Evolutionary conservation across 2,329 filamentous ascomycete species (phyloP).

Genomic region (Claviceps sp.): DNA sequence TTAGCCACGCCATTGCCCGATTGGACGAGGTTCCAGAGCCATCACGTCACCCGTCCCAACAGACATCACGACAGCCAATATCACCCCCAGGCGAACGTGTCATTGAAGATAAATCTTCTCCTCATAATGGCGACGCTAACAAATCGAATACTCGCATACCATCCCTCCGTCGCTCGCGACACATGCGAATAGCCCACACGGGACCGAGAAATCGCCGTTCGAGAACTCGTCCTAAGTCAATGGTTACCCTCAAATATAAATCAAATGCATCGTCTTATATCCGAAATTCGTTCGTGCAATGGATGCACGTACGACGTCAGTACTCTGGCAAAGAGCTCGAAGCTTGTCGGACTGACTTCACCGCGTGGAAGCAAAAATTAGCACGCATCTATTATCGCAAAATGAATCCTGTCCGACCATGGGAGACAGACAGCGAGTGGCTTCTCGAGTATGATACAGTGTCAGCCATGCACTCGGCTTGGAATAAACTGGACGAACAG

Average conservation of each 20-base stretch:
- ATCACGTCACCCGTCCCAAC: neutral
- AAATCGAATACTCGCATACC: neutral
- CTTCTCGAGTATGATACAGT: constrained; percentile 17
- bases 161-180: neutral
- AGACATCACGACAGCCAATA: neutral
- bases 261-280: neutral
- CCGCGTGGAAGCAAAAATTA: constrained; percentile 18
- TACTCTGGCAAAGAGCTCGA: constrained; percentile 11
- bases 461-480: constrained; percentile 20
- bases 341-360: constrained; percentile 12
- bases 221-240: neutral
- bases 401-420: constrained; percentile 11
- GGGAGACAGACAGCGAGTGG: constrained; percentile 15
- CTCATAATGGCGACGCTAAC: neutral
- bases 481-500: constrained; percentile 16
- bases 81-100: neutral
- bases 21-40: neutral
- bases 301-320: constrained; percentile 20
- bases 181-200: too few relatives aligned
- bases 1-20: neutral
- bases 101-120: neutral
- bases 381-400: constrained; percentile 7
- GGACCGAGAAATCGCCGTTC: neutral
- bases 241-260: neutral
- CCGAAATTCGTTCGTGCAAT: constrained; percentile 13